Conservation (phyloP, 163 green algal species). For the Trebouxiophyceae sp. region DNA sequence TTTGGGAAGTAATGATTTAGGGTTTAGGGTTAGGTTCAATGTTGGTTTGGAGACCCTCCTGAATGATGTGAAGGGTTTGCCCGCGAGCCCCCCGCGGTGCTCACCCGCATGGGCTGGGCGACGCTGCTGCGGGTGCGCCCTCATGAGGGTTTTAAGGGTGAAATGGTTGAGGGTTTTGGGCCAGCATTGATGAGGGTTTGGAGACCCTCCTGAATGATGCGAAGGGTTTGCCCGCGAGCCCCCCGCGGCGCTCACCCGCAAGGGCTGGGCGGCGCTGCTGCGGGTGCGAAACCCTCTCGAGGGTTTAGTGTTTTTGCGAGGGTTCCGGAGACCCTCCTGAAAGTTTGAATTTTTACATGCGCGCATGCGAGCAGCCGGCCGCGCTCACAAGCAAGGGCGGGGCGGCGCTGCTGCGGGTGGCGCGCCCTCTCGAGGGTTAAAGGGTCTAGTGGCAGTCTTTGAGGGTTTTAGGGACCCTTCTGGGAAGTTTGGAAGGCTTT, state of each 20-base stretch:
- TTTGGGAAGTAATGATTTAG: no score
- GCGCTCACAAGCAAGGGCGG: slow-evolving; percentile 57
- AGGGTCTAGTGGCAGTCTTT: no score
- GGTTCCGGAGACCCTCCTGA: slow-evolving; percentile 47
- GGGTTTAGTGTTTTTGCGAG: no score
- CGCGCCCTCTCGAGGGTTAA: no score
- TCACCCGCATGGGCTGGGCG: slow-evolving; percentile 58
- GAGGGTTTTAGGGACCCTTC: no score
- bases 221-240: slow-evolving; percentile 22
- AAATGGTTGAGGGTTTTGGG: no score
- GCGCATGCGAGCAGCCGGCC: slow-evolving; percentile 37
- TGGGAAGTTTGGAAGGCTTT: no score
- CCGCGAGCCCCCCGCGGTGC: slow-evolving; percentile 37
- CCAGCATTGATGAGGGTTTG: no score
- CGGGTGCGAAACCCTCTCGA: no score
- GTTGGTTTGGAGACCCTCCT: slow-evolving; percentile 43
- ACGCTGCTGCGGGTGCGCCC: slow-evolving; percentile 56
- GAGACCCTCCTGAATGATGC: slow-evolving; percentile 48
- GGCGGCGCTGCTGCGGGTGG: slow-evolving; percentile 49
- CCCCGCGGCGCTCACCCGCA: slow-evolving; percentile 52
- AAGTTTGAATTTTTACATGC: slow-evolving; percentile 34
- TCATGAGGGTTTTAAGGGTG: no score
- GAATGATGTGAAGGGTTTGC: slow-evolving; percentile 37
- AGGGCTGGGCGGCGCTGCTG: slow-evolving; percentile 56
- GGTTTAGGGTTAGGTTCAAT: no score